Evolutionary conservation across 2,329 filamentous ascomycete genomes (phyloP).

Genomic region (Botrytis fragariae): DNA sequence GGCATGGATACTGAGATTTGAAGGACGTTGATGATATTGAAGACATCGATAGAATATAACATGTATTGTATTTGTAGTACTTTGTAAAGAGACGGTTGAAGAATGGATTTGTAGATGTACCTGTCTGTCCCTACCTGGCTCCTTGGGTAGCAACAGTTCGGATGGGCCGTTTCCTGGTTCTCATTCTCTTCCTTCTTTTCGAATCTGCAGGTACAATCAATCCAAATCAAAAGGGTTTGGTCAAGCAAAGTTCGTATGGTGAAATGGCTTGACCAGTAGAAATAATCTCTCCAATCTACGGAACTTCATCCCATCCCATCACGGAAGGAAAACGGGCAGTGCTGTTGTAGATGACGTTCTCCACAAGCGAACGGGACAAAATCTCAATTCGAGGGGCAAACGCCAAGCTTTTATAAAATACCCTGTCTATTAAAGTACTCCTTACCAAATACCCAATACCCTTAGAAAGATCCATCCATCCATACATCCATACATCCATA

Average conservation of each 20-base stretch:
- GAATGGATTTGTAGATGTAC: neutral
- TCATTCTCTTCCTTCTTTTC: neutral
- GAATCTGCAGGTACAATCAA: neutral
- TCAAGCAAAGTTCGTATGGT: neutral
- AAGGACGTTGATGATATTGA: neutral
- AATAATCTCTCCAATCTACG: neutral
- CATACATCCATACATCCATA: no score
- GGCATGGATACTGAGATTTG: neutral
- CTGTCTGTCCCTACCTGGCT: no score
- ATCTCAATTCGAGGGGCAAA: neutral
- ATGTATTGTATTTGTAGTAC: neutral
- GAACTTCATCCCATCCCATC: neutral
- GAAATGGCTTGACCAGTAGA: neutral
- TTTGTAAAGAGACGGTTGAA: neutral
- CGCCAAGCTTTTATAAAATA: neutral
- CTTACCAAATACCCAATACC: neutral
- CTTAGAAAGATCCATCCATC: neutral
- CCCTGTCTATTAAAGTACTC: neutral
- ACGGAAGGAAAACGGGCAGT: neutral
- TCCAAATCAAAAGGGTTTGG: neutral
- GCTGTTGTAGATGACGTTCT: neutral
- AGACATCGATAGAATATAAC: no score
- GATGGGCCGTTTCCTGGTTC: no score
- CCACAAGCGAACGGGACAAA: neutral
- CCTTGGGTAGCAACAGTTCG: neutral